phyloP scores from a whole-genome alignment of 441 rosid genomes.

The Macaranga tanarius region DNA sequence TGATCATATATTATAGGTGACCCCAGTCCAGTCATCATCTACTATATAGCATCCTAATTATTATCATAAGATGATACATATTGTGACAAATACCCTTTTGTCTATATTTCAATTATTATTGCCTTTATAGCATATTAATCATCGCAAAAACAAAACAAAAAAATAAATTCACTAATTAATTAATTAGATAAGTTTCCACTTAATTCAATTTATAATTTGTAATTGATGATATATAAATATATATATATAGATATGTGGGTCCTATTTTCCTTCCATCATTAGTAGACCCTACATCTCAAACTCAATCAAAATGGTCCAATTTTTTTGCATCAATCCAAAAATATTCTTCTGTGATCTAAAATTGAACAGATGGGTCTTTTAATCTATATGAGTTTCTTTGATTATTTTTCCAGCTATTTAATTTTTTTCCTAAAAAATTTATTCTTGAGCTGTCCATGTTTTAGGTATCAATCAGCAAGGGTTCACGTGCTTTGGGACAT shows the following conservation, averaged over 20 bases:
- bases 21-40: conserved; percentile 50
- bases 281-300: conserved; percentile 30
- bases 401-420: conserved; percentile 23
- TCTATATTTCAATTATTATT: conserved; percentile 41
- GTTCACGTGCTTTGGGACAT: conserved; percentile 40
- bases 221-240: not conserved
- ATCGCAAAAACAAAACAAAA: conserved; percentile 14
- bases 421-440: too few relatives aligned
- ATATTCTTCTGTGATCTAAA: conserved; percentile 35
- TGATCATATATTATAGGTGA: conserved; percentile 11
- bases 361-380: conserved; percentile 24
- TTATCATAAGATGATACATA: conserved; percentile 34
- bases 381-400: conserved; percentile 9
- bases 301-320: conserved; percentile 20
- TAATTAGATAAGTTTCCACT: conserved; percentile 29
- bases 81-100: conserved; percentile 45
- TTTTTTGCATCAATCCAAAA: conserved; percentile 23
- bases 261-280: conserved; percentile 35
- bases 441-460: conserved; percentile 28
- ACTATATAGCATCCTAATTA: conserved; percentile 32
- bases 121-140: conserved; percentile 26
- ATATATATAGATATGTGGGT: conserved; percentile 16
- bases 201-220: not conserved
- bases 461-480: conserved; percentile 29
- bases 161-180: conserved; percentile 6